phyloP scores from a whole-genome alignment of 108 stramenopile genomes.

The Aurantiochytrium sp. region DNA sequence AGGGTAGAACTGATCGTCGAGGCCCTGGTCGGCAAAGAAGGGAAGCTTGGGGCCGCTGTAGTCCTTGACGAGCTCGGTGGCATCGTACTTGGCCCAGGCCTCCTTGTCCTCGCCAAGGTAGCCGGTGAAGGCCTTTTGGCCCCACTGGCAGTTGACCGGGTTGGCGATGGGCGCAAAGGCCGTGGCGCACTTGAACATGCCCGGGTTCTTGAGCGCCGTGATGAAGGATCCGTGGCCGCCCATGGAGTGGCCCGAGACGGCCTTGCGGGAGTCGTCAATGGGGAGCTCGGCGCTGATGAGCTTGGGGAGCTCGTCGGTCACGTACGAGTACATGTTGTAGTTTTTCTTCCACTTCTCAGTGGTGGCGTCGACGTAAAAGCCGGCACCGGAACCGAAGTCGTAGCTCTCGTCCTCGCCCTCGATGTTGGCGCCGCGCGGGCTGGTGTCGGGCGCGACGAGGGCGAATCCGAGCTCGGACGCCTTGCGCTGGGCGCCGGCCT shows the following conservation, averaged over 20 bases:
- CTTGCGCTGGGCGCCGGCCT: constrained; percentile 46
- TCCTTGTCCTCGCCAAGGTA: constrained; percentile 74
- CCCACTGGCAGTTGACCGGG: constrained; percentile 88
- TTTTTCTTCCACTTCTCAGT: constrained; percentile 66
- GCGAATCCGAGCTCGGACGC: constrained; percentile 68
- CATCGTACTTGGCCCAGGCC: constrained; percentile 68
- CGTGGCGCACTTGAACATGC: constrained; percentile 62
- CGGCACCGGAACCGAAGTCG: constrained; percentile 91
- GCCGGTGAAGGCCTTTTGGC: constrained; percentile 85
- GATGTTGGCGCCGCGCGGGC: constrained; percentile 73
- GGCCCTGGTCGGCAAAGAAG: constrained; percentile 75
- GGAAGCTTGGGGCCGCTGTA: constrained; percentile 42
- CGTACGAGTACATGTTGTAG: constrained; percentile 92
- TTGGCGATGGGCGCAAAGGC: constrained; percentile 93
- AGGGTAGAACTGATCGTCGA: constrained; percentile 66
- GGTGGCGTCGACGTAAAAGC: constrained; percentile 95
- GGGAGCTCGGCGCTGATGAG: constrained; percentile 51
- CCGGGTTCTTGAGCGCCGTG: constrained; percentile 67
- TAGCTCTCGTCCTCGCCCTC: constrained; percentile 66
- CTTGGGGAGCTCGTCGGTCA: constrained; percentile 77
- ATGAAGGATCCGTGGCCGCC: constrained; percentile 86
- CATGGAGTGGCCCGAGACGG: constrained; percentile 87
- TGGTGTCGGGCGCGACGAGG: constrained; percentile 90
- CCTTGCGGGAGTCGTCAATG: constrained; percentile 56
- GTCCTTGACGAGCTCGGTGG: constrained; percentile 66